Evolutionary conservation across 2,329 filamentous ascomycete genomes (phyloP).

Genomic region (Trichoderma koningii): DNA sequence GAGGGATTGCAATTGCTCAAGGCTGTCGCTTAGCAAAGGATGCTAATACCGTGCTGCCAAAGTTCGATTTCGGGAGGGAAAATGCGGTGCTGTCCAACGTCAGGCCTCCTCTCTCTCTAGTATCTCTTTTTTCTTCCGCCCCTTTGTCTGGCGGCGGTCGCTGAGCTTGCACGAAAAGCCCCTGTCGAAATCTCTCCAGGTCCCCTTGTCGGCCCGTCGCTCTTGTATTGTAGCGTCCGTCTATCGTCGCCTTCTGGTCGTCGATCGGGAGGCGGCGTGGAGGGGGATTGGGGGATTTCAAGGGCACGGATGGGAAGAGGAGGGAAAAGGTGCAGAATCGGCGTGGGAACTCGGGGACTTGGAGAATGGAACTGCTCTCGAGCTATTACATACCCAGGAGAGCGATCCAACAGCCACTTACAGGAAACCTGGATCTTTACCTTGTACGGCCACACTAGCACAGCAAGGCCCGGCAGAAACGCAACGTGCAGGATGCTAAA

Average conservation of each 20-base stretch:
- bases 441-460: slow-evolving; percentile 4
- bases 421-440: not conserved
- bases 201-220: slow-evolving; percentile 23
- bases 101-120: not conserved
- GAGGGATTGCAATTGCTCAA: not conserved
- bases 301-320: slow-evolving; percentile 14
- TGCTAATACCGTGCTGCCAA: slow-evolving; percentile 7
- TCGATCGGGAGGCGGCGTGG: slow-evolving; percentile 8
- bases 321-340: not conserved
- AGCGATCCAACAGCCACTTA: not conserved
- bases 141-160: slow-evolving; percentile 21
- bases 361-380: not conserved
- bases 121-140: not conserved
- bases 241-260: slow-evolving; percentile 18
- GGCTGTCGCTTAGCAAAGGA: slow-evolving; percentile 7
- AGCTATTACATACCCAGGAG: not conserved
- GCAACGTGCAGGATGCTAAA: slow-evolving; percentile 3
- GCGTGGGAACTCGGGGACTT: not conserved
- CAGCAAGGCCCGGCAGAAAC: slow-evolving; percentile 1
- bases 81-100: slow-evolving; percentile 17
- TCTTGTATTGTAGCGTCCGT: slow-evolving; percentile 10
- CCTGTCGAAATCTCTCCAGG: slow-evolving; percentile 20
- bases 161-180: slow-evolving; percentile 11
- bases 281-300: not conserved
- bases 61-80: not conserved